These are phyloP conservation scores for Blastosporella zonata DNA, from an alignment of 1,284 basidiomycete species.

Conservation along the genomic window DNA sequence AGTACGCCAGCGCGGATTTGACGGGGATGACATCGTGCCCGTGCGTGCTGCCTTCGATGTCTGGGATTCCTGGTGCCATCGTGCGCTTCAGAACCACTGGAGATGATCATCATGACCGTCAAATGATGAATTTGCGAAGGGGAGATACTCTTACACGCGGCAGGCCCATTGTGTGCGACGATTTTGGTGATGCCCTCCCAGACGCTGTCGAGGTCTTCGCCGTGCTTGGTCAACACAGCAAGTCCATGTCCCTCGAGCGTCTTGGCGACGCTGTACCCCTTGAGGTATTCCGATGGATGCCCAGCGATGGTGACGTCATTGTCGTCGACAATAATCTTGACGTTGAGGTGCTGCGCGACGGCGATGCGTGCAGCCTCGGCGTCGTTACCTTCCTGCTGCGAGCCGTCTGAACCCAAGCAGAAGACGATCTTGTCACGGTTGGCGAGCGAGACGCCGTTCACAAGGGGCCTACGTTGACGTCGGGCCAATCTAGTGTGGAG, in stretches of 20 bases:
- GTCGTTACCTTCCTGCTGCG: constrained; percentile 86
- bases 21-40: constrained; percentile 83
- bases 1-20: constrained; percentile 72
- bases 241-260: constrained; percentile 80
- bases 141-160: constrained; percentile 51
- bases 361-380: constrained; percentile 84
- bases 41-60: constrained; percentile 74
- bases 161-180: constrained; percentile 66
- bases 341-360: constrained; percentile 75
- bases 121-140: background rate
- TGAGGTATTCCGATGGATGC: constrained; percentile 80
- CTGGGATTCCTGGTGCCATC: constrained; percentile 79
- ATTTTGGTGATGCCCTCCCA: constrained; percentile 63
- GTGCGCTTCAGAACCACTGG: constrained; percentile 68
- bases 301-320: constrained; percentile 87
- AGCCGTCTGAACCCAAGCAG: constrained; percentile 82
- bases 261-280: constrained; percentile 68
- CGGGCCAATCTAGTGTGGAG: background rate
- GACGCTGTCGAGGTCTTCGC: constrained; percentile 75
- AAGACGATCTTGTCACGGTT: constrained; percentile 75
- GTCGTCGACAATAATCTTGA: constrained; percentile 84
- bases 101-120: background rate
- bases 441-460: constrained; percentile 80
- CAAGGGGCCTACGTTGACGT: constrained; percentile 48
- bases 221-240: constrained; percentile 67